These are phyloP conservation scores for Trichoderma sp. DNA, from an alignment of 2,329 filamentous ascomycete species.

Conservation along the genomic window DNA sequence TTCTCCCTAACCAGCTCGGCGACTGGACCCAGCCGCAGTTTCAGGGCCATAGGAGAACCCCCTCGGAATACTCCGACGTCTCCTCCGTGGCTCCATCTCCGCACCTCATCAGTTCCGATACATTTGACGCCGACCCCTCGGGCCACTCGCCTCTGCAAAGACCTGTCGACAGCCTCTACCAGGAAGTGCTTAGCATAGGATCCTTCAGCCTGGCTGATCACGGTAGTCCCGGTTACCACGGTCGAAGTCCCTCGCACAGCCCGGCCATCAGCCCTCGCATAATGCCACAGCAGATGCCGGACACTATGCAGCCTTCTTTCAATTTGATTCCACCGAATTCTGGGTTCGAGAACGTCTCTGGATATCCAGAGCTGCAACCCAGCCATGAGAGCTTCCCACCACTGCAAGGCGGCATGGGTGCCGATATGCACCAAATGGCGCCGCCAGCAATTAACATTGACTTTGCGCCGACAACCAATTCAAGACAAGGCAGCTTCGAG, in stretches of 20 bases:
- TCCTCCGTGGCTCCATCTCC: slow-evolving; percentile 84
- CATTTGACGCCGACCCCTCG: slow-evolving; percentile 68
- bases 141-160: slow-evolving; percentile 78
- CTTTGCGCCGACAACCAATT: slow-evolving; percentile 75
- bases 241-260: slow-evolving; percentile 76
- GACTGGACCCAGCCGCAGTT: slow-evolving; percentile 63
- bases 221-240: slow-evolving; percentile 63
- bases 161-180: slow-evolving; percentile 71
- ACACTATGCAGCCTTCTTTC: slow-evolving; percentile 46
- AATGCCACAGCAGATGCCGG: slow-evolving; percentile 54
- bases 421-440: slow-evolving; percentile 73
- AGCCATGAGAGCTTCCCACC: slow-evolving; percentile 51
- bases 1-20: slow-evolving; percentile 49
- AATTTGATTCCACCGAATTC: slow-evolving; percentile 41
- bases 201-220: slow-evolving; percentile 76
- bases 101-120: slow-evolving; percentile 72
- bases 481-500: slow-evolving; percentile 33
- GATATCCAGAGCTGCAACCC: slow-evolving; percentile 39
- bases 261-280: slow-evolving; percentile 64
- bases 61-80: slow-evolving; percentile 90
- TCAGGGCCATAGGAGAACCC: slow-evolving; percentile 75
- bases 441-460: slow-evolving; percentile 96
- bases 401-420: slow-evolving; percentile 44
- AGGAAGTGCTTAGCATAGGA: slow-evolving; percentile 73
- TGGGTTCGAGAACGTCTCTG: slow-evolving; percentile 35